These are phyloP conservation scores for Lecanicillium sp. DNA, from an alignment of 2,329 filamentous ascomycete species.

Conservation along the genomic window DNA sequence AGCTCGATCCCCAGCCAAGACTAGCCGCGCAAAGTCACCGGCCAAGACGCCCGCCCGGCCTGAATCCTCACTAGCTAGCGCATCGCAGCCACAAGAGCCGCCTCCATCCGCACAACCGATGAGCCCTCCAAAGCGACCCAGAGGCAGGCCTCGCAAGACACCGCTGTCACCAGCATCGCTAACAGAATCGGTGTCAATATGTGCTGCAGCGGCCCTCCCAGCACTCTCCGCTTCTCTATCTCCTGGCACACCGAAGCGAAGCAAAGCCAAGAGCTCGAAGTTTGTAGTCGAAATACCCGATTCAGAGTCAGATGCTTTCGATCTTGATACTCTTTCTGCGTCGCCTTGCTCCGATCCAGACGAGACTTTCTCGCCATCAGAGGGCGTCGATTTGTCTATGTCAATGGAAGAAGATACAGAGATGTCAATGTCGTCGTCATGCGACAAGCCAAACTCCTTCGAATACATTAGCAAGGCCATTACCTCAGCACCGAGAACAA, in stretches of 20 bases:
- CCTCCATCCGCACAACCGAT: slow-evolving; percentile 29
- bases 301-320: slow-evolving; percentile 37
- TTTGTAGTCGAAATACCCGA: slow-evolving; percentile 44
- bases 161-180: slow-evolving; percentile 1
- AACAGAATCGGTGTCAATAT: slow-evolving; percentile 1
- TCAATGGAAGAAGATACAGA: slow-evolving; percentile 41
- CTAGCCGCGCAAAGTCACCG: slow-evolving; percentile 9
- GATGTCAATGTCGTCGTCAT: slow-evolving; percentile 33
- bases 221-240: not conserved
- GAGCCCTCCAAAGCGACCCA: slow-evolving; percentile 28
- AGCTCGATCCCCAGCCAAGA: slow-evolving; percentile 14
- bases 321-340: slow-evolving; percentile 17
- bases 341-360: slow-evolving; percentile 32
- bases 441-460: slow-evolving; percentile 41
- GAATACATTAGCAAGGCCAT: slow-evolving; percentile 50
- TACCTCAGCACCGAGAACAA: slow-evolving; percentile 42
- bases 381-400: slow-evolving; percentile 36
- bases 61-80: slow-evolving; percentile 9
- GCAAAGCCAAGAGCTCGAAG: slow-evolving; percentile 14
- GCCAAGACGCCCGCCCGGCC: slow-evolving; percentile 11
- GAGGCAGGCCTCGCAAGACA: slow-evolving; percentile 18
- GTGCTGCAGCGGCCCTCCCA: not conserved
- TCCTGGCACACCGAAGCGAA: slow-evolving; percentile 16
- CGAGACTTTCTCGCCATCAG: slow-evolving; percentile 38
- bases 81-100: slow-evolving; percentile 26